Evolutionary conservation across 495 filamentous ascomycete genomes (phyloP), one percentile per base, ranked within the genome.

Genomic region (Usnea hakonensis): DNA sequence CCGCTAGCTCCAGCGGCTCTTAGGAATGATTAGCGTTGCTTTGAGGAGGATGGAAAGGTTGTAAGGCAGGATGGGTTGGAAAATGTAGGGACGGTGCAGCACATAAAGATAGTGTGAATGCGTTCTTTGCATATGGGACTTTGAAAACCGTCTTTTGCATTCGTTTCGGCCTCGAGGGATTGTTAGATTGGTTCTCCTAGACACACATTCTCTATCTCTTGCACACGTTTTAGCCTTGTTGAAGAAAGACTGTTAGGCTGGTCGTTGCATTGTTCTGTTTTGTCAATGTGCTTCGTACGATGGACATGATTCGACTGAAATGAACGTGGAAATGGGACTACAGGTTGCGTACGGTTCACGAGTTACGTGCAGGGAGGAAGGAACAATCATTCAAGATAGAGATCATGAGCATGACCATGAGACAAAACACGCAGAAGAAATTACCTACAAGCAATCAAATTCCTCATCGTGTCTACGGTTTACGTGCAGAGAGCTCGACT

Each of bases 1-100:
- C 64, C 52, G 55, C 37, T 10, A 28, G 23, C 23, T 52, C 35
- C 37, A 23, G 63, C 37, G 17, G 63, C 36, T 65, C 59, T 33
- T 61, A 61, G 50, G 19, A 8, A 52, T 26, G 48, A 5, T 1
- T 32, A 32, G 10, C 2, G 19, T 5, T 32, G 48, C 48, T 26
- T 6, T 26, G 48, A 32, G 48, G 26, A 2, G 28, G 48, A 16
- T 16, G 14, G n/a, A 32, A 5, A 3, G 4, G 21, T 19, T 4
- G 48, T 13, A 19, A 30, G 16, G 48, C 23, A 32, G 48, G n/a
- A 28, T 28, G 16, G 28, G 48, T 52, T 16, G 28, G 48, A 32
- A 32, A 32, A 16, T 32, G 28, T 28, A 17, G 28, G 16, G 28
- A n/a, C n/a, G 48, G 48, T 32, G 48, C 48, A 32, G 10, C 9